Evolutionary conservation across 768 basidiomycete genomes (phyloP).

Genomic region (Psilocybe tampanensis): DNA sequence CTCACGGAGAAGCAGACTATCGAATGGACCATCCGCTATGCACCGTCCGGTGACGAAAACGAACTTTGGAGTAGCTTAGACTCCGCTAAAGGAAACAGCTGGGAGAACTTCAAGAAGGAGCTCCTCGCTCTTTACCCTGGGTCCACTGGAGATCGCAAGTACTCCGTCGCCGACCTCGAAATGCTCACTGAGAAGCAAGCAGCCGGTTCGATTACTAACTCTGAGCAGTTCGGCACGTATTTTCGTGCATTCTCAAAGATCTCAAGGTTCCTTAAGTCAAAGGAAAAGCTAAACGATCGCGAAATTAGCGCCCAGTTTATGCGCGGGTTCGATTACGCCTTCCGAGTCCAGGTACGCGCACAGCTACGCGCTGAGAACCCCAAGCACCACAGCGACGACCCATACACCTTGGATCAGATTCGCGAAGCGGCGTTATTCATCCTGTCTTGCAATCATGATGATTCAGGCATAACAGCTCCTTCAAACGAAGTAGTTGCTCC

Average conservation of each 20-base stretch:
- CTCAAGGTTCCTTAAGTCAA: background rate
- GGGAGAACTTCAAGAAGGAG: slow-evolving; percentile 9
- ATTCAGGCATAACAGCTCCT: background rate
- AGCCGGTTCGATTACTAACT: background rate
- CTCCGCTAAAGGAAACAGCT: background rate
- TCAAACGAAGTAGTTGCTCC: background rate
- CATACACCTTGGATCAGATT: slow-evolving; percentile 4
- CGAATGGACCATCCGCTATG: slow-evolving; percentile 11
- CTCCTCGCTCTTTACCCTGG: slow-evolving; percentile 7
- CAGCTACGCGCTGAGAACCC: slow-evolving; percentile 9
- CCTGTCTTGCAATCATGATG: slow-evolving; percentile 5
- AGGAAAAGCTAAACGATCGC: slow-evolving; percentile 2
- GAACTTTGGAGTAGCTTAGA: slow-evolving; percentile 1
- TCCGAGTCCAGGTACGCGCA: slow-evolving; percentile 4
- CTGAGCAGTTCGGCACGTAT: slow-evolving; percentile 5
- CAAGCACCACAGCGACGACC: slow-evolving; percentile 9
- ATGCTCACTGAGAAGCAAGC: slow-evolving; percentile 7
- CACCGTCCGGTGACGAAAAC: background rate
- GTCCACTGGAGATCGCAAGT: slow-evolving; percentile 3
- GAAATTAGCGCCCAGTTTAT: slow-evolving; percentile 7
- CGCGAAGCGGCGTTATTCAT: slow-evolving; percentile 5
- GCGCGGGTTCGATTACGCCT: background rate
- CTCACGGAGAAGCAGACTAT: slow-evolving; percentile 5
- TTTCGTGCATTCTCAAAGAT: slow-evolving; percentile 3
- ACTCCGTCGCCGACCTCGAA: slow-evolving; percentile 6